A percentile compares a stretch with the other conserved stretches of the same genome.
Evolutionary conservation across 1,284 basidiomycete genomes (phyloP).

Genomic region (Mycosarcoma mackinlayi): DNA sequence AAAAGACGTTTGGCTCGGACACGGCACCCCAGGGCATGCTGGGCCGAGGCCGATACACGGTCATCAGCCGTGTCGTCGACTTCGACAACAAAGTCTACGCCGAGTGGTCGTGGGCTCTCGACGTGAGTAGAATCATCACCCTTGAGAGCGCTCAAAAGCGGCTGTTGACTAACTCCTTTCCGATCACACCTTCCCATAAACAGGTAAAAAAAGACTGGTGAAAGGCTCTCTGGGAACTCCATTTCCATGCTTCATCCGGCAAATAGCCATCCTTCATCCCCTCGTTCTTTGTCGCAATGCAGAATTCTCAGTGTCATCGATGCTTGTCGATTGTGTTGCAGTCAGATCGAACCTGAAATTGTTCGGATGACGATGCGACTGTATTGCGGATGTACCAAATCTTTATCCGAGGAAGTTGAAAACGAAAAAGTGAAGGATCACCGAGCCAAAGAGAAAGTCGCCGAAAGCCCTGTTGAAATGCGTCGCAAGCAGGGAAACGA

Average conservation of each 20-base stretch:
- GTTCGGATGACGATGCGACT: no score
- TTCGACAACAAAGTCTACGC: constrained; percentile 77
- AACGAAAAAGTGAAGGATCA: constrained; percentile 97
- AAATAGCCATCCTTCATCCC: background rate
- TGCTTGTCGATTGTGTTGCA: background rate
- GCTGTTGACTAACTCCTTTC: background rate
- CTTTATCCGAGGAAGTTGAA: constrained; percentile 89
- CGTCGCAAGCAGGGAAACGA: constrained; percentile 23
- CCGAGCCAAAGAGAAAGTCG: constrained; percentile 92
- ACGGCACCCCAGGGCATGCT: constrained; percentile 75
- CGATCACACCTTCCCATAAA: background rate
- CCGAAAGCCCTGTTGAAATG: constrained; percentile 75
- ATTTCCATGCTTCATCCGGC: background rate
- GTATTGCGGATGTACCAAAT: no score
- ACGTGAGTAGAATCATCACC: constrained; percentile 31
- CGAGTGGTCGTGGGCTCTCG: constrained; percentile 72
- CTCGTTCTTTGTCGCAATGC: constrained; percentile 22
- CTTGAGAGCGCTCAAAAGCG: background rate
- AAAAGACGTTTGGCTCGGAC: constrained; percentile 69
- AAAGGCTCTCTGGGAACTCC: background rate
- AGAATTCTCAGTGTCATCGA: constrained; percentile 7
- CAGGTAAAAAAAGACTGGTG: constrained; percentile 60
- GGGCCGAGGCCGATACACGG: constrained; percentile 82
- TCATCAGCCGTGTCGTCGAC: constrained; percentile 82
- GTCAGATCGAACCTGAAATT: no score